Evolutionary conservation across 306 rosid species (phyloP).

Genomic region (Glycine tomentella): DNA sequence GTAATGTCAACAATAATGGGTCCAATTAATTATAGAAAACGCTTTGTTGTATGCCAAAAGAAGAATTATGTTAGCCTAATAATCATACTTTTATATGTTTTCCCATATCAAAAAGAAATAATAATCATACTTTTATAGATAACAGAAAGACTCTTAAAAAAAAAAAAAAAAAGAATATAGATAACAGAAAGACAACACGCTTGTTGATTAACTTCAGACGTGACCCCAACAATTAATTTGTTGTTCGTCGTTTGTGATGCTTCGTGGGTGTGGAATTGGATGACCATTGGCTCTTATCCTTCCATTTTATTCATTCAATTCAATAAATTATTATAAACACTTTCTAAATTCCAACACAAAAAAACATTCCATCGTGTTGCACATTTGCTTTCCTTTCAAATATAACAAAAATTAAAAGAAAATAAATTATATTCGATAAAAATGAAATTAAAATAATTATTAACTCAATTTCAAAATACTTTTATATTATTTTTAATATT

Average conservation of each 20-base stretch:
- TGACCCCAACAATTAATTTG: slow-evolving; percentile 34
- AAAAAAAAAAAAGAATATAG: too few species aligned
- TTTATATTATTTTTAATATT: too few species aligned
- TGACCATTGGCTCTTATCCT: slow-evolving; percentile 1
- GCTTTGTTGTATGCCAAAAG: not conserved
- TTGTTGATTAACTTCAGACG: slow-evolving; percentile 41
- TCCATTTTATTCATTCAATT: slow-evolving; percentile 14
- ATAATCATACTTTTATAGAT: not conserved
- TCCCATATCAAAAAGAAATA: too few species aligned
- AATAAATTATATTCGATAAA: not conserved
- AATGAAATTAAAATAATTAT: too few species aligned
- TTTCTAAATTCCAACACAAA: not conserved
- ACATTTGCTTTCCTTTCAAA: not conserved
- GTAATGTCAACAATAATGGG: not conserved
- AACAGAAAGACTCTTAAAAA: not conserved
- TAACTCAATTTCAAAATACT: too few species aligned
- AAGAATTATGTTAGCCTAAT: not conserved
- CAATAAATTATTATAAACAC: not conserved
- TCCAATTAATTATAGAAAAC: not conserved
- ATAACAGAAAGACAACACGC: slow-evolving; percentile 7
- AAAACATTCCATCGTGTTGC: slow-evolving; percentile 4
- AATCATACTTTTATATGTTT: not conserved
- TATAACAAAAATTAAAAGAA: not conserved
- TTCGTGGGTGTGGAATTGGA: not conserved
- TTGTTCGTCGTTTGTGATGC: not conserved